Conservation (phyloP, 306 rosid species). For the Cicer chorassanicum region DNA sequence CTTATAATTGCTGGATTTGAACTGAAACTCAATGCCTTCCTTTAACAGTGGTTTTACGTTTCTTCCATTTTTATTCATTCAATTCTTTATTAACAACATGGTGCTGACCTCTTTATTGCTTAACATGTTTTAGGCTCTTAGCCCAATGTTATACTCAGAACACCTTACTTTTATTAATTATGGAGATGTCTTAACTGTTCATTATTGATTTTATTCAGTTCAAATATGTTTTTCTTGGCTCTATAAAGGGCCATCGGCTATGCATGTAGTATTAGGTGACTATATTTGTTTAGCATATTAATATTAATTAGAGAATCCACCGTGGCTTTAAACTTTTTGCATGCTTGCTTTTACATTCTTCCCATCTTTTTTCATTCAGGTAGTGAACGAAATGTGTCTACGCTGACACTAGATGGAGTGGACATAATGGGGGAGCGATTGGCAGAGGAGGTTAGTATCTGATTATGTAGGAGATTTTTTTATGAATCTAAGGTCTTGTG, state of each 20-base stretch:
- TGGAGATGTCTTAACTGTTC: neutral
- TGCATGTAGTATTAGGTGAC: neutral
- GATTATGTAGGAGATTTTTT: constrained; percentile 26
- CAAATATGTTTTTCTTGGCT: constrained; percentile 1
- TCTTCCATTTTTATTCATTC: constrained; percentile 7
- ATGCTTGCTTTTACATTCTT: constrained; percentile 26
- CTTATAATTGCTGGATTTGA: constrained; percentile 6
- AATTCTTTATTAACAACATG: constrained; percentile 8
- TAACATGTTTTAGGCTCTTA: neutral
- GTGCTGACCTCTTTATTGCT: constrained; percentile 5
- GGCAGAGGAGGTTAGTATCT: constrained; percentile 73
- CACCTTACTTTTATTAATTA: neutral
- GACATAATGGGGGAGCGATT: constrained; percentile 97
- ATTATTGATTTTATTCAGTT: constrained; percentile 16
- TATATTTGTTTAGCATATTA: neutral
- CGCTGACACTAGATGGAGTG: constrained; percentile 82
- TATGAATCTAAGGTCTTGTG: constrained; percentile 27
- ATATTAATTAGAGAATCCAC: too few relatives aligned
- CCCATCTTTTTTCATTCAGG: constrained; percentile 56
- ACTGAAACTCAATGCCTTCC: neutral
- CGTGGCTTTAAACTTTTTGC: neutral
- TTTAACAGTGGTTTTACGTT: neutral
- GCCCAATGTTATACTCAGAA: neutral
- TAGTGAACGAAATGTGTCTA: constrained; percentile 86
- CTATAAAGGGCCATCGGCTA: neutral